Conservation (phyloP, 2,329 filamentous ascomycete genomes). For the Apiospora rasikravindrae region DNA sequence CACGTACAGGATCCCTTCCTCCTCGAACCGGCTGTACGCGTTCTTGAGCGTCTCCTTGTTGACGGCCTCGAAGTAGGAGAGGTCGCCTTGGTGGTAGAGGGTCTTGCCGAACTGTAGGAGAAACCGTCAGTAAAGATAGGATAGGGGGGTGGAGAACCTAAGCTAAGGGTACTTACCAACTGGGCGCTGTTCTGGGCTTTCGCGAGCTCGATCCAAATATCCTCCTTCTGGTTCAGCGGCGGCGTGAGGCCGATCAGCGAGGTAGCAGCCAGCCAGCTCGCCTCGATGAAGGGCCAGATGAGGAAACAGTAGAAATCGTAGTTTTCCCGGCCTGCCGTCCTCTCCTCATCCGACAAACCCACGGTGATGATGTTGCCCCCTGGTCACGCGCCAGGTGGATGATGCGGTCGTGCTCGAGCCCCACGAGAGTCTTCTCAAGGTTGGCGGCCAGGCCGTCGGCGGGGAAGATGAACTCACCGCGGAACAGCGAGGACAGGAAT, state of each 20-base stretch:
- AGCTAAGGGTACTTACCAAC: conserved; percentile 57
- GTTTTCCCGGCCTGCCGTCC: conserved; percentile 83
- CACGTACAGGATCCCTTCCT: conserved; percentile 85
- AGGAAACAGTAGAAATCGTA: conserved; percentile 99
- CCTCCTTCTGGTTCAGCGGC: conserved; percentile 61
- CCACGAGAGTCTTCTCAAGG: conserved; percentile 76
- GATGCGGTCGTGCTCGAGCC: conserved; percentile 79
- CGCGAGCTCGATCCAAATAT: conserved; percentile 78
- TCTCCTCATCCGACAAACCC: conserved; percentile 77
- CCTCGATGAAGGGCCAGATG: conserved; percentile 98
- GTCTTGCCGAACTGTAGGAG: conserved; percentile 81
- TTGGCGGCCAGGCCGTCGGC: conserved; percentile 83
- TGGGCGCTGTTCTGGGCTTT: conserved; percentile 84
- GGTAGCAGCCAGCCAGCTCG: conserved; percentile 88
- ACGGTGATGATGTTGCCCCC: conserved; percentile 66
- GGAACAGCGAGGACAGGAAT: conserved; percentile 92
- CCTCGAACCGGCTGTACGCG: conserved; percentile 83
- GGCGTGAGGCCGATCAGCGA: conserved; percentile 87
- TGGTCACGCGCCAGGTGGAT: conserved; percentile 68
- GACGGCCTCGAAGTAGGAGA: conserved; percentile 96
- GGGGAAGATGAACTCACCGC: conserved; percentile 96
- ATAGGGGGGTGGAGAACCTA: too few relatives aligned
- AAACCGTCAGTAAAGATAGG: neutral
- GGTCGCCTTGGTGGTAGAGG: conserved; percentile 94
- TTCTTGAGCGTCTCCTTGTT: conserved; percentile 99